Conservation (phyloP, 2,329 filamentous ascomycete species). For the Colletotrichum truncatum region DNA sequence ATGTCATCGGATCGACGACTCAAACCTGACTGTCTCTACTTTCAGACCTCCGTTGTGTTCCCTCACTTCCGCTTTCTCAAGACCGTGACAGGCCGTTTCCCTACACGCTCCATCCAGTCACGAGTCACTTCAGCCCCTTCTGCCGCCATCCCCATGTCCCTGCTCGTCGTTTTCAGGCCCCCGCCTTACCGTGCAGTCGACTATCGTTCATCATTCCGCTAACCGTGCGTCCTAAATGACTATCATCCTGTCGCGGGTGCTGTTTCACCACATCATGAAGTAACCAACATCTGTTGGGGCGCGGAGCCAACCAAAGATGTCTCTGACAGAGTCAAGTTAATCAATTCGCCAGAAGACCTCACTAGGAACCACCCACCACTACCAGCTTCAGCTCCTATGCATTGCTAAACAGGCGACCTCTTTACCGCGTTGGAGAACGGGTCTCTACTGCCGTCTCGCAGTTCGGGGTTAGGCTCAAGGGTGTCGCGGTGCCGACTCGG, state of each 20-base stretch:
- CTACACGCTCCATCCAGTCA: background rate
- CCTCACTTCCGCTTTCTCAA: background rate
- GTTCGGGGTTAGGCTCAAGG: background rate
- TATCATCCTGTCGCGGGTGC: slow-evolving; percentile 3
- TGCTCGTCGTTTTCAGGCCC: background rate
- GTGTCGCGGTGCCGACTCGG: background rate
- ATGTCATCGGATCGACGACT: slow-evolving; percentile 26
- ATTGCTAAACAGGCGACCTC: slow-evolving; percentile 1
- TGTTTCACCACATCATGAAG: slow-evolving; percentile 6
- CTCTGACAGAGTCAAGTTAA: background rate
- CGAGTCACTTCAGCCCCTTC: slow-evolving; percentile 7
- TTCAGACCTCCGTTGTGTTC: slow-evolving; percentile 9
- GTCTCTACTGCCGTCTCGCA: background rate
- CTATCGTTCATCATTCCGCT: background rate
- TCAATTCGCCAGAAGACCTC: background rate
- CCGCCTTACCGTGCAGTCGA: background rate
- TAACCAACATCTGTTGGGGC: background rate
- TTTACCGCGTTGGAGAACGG: background rate
- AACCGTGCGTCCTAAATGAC: background rate
- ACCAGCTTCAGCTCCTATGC: background rate
- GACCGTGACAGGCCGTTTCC: no score
- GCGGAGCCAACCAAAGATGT: background rate
- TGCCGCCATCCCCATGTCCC: background rate
- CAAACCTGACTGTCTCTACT: slow-evolving; percentile 16
- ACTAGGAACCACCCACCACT: background rate